These are phyloP conservation scores for Reticulascus tulasneorum DNA, from an alignment of 2,329 filamentous ascomycete species.

Conservation along the genomic window DNA sequence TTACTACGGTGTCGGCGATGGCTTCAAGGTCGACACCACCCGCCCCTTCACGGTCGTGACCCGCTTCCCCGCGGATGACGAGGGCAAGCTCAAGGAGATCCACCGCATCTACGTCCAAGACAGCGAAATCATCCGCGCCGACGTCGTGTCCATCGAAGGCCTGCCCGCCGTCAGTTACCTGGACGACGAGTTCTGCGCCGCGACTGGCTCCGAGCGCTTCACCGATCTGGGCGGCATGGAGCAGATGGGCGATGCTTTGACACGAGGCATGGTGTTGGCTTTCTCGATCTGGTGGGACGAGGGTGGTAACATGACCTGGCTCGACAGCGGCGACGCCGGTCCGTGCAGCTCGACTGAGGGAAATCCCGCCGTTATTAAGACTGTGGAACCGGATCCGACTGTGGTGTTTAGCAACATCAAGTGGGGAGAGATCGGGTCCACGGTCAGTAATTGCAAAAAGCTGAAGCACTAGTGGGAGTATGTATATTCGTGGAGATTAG, in stretches of 20 bases:
- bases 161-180: constrained; percentile 30
- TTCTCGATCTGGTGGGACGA: constrained; percentile 53
- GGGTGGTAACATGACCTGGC: constrained; percentile 49
- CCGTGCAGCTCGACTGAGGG: constrained; percentile 53
- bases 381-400: constrained; percentile 41
- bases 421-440: constrained; percentile 59
- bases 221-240: constrained; percentile 35
- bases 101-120: constrained; percentile 46
- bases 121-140: constrained; percentile 43
- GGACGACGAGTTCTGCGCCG: constrained; percentile 31
- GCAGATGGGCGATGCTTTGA: constrained; percentile 41
- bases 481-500: no score
- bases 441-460: constrained; percentile 25
- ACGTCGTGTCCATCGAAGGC: constrained; percentile 23
- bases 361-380: constrained; percentile 42
- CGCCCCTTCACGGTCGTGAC: constrained; percentile 43
- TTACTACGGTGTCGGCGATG: constrained; percentile 28
- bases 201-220: constrained; percentile 23
- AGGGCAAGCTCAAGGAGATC: constrained; percentile 37
- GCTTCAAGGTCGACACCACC: constrained; percentile 30
- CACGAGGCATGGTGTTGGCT: constrained; percentile 46
- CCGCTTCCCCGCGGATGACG: constrained; percentile 38
- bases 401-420: constrained; percentile 55
- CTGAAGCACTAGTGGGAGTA: constrained; percentile 1
- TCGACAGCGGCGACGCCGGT: constrained; percentile 41